These are phyloP conservation scores for Dioszegia aurantiaca DNA, from an alignment of 768 basidiomycete genomes.

Conservation along the genomic window DNA sequence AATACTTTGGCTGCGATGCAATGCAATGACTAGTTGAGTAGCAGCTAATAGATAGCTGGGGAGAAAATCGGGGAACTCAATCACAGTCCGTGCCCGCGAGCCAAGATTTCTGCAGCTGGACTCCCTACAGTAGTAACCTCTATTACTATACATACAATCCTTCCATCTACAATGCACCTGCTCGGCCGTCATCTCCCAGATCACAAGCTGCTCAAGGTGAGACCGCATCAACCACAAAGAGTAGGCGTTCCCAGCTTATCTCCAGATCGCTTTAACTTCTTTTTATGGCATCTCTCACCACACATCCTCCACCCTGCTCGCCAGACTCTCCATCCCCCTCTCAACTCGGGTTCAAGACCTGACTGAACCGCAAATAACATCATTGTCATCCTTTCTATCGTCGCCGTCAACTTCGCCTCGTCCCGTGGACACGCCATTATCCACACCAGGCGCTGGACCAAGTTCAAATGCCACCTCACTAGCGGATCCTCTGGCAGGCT, in stretches of 20 bases:
- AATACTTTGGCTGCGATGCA: too few species aligned
- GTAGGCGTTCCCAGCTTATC: too few species aligned
- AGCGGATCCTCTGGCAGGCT: slow-evolving; percentile 42
- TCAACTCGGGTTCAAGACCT: slow-evolving; percentile 74
- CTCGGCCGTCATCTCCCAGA: slow-evolving; percentile 81
- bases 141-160: neutral
- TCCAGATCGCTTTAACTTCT: slow-evolving; percentile 78
- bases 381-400: slow-evolving; percentile 89
- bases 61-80: slow-evolving; percentile 5
- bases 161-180: slow-evolving; percentile 60
- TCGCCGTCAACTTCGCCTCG: slow-evolving; percentile 74
- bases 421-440: slow-evolving; percentile 67
- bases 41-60: too few species aligned
- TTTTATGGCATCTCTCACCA: slow-evolving; percentile 84
- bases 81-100: too few species aligned
- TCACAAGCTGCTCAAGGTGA: slow-evolving; percentile 69
- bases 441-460: slow-evolving; percentile 51
- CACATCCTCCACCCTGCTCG: slow-evolving; percentile 76
- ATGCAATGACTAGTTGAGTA: too few species aligned
- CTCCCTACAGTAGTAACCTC: neutral
- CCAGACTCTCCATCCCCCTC: slow-evolving; percentile 88
- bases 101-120: slow-evolving; percentile 1
- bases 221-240: slow-evolving; percentile 47
- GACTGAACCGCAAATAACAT: slow-evolving; percentile 79
- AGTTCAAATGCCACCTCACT: neutral